A percentile compares a stretch with the other conserved stretches of the same genome.
Evolutionary conservation across 306 rosid genomes (phyloP).

Genomic region (Prunus padus): DNA sequence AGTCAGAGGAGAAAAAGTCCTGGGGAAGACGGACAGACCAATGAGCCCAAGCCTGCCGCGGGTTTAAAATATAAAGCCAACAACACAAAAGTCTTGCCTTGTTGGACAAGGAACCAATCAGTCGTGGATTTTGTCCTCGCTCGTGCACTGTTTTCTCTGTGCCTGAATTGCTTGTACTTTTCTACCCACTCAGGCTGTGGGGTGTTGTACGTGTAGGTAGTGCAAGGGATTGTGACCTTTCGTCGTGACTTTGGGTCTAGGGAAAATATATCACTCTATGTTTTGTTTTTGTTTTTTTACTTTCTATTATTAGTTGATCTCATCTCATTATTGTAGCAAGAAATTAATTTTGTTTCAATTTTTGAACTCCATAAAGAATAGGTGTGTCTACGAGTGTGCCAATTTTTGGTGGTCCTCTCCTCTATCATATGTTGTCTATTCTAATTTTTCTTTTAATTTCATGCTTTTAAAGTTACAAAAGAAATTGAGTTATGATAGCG

Average conservation of each 20-base stretch:
- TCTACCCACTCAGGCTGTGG: background rate
- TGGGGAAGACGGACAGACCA: slow-evolving; percentile 16
- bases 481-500: no score
- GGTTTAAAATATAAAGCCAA: slow-evolving; percentile 33
- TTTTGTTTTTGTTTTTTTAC: no score
- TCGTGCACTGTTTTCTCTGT: background rate
- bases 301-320: no score
- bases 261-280: no score
- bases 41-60: background rate
- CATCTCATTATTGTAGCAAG: no score
- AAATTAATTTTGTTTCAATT: no score
- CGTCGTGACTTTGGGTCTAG: background rate
- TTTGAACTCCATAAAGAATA: no score
- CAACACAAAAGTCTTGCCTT: background rate
- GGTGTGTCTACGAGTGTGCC: no score
- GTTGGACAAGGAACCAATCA: slow-evolving; percentile 3
- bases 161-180: background rate
- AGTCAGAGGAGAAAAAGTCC: slow-evolving; percentile 3
- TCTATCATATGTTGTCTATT: no score
- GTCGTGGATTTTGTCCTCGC: background rate
- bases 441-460: no score
- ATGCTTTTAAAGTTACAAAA: no score
- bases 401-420: no score
- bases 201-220: background rate
- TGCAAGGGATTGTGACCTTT: background rate